Evolutionary conservation across 2,329 filamentous ascomycete species (phyloP), one percentile per base, ranked within the genome.

Genomic region (Sclerotinia borealis): DNA sequence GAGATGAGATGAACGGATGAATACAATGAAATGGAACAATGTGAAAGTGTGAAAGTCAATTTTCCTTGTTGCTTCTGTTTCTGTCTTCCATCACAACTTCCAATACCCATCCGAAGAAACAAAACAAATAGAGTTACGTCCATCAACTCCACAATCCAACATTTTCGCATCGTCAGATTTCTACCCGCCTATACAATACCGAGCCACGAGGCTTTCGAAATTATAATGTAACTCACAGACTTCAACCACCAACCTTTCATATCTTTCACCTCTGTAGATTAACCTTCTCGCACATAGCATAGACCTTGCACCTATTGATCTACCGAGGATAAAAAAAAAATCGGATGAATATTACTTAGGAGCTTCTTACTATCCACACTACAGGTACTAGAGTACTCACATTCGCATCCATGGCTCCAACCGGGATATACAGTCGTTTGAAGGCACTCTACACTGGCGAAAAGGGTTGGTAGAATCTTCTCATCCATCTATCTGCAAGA

Each of bases 381-480:
- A 13, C 36, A 29, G 19, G 19, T 25, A 36, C 25, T 55, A 25
- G 37, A 58, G n/a, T 19, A 39, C 55, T 5, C 25, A 15, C 22
- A 19, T n/a, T 22, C 19, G 19, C 59, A 27, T 56, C 47, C 41
- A 73, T 73, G 72, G 69, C 72, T 55, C 72, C 71, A 22, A 67
- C 65, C n/a, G 65, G 65, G 48, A 59, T 72, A 31, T 68, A 67
- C 59, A 41, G 56, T 41, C 68, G 69, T 58, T 49, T 73, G 22
- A 72, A 70, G 59, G 66, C 68, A 15, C 69, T 68, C 41, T 69
- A 68, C 34, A 65, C 63, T 4, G 66, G 67, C 13, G 67, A 69
- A 58, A 69, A 67, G 51, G 69, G 71, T 72, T 25, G 63, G 68
- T 67, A 31, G 27, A 37, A 37, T 19, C n/a, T 49, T n/a, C n/a